Conservation (phyloP, 768 basidiomycete species). For the Psilocybe azurescens region DNA sequence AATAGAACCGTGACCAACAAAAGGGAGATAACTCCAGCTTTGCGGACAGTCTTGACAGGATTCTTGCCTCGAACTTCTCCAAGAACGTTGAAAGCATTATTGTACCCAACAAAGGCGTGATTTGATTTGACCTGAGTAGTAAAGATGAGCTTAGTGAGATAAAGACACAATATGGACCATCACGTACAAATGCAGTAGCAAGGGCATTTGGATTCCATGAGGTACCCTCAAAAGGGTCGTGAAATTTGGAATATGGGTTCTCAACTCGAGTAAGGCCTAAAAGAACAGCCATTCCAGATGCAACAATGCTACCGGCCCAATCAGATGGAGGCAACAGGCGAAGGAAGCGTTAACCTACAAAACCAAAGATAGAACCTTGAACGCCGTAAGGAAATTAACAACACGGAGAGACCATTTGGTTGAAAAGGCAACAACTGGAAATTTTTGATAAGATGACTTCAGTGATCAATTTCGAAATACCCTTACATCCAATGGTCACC, state of each 20-base stretch:
- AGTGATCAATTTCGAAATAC: background rate
- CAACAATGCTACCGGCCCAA: slow-evolving; percentile 39
- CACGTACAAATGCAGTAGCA: slow-evolving; percentile 36
- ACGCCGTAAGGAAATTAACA: slow-evolving; percentile 34
- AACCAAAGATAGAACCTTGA: slow-evolving; percentile 34
- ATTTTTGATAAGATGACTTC: background rate
- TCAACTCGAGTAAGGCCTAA: slow-evolving; percentile 55
- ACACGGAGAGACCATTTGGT: slow-evolving; percentile 40
- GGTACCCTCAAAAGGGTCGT: slow-evolving; percentile 59
- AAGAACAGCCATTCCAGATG: slow-evolving; percentile 64
- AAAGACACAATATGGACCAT: background rate
- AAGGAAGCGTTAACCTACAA: slow-evolving; percentile 28
- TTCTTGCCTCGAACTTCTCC: slow-evolving; percentile 43
- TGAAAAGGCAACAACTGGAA: slow-evolving; percentile 36
- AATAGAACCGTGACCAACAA: slow-evolving; percentile 46
- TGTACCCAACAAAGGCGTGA: slow-evolving; percentile 37
- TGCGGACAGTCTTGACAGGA: slow-evolving; percentile 51
- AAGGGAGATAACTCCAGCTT: slow-evolving; percentile 47
- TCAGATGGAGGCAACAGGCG: background rate
- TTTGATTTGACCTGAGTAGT: slow-evolving; percentile 36
- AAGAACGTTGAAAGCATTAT: slow-evolving; percentile 50
- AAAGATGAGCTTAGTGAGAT: background rate
- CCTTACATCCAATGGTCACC: slow-evolving; percentile 31
- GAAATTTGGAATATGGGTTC: slow-evolving; percentile 63
- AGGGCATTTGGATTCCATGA: slow-evolving; percentile 47